These are phyloP conservation scores for Didymellaceae sp. DNA, from an alignment of 2,329 filamentous ascomycete genomes.

Conservation along the genomic window DNA sequence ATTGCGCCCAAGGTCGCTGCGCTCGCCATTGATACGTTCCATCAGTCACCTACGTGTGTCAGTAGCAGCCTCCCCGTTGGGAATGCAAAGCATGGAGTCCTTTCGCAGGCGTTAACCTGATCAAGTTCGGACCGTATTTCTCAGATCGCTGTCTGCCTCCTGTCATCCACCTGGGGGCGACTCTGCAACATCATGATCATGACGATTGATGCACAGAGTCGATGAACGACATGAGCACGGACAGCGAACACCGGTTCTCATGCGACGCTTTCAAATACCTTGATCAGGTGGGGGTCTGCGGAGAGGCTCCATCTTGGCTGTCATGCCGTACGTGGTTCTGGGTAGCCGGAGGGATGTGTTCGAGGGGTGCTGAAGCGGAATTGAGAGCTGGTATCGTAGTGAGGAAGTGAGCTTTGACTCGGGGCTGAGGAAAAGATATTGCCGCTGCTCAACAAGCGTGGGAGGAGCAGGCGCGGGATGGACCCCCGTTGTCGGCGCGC, in stretches of 20 bases:
- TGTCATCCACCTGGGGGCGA: not conserved
- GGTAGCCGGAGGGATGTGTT: too few relatives aligned
- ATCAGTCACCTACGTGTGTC: constrained; percentile 45
- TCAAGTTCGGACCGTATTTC: constrained; percentile 63
- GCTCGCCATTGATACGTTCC: constrained; percentile 8
- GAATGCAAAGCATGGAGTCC: constrained; percentile 57
- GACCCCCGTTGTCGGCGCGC: constrained; percentile 10
- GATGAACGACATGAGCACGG: not conserved
- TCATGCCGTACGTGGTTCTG: constrained; percentile 36
- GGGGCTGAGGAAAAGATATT: constrained; percentile 3
- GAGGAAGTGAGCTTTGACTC: not conserved
- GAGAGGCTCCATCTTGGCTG: constrained; percentile 40
- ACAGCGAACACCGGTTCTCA: constrained; percentile 48
- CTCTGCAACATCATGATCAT: not conserved
- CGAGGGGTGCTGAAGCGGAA: too few relatives aligned
- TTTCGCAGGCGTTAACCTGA: constrained; percentile 62
- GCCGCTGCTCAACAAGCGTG: constrained; percentile 5
- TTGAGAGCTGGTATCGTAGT: too few relatives aligned
- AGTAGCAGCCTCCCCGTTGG: constrained; percentile 35
- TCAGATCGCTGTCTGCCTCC: constrained; percentile 50
- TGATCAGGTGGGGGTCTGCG: constrained; percentile 45
- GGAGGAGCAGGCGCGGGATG: not conserved
- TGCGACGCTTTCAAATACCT: constrained; percentile 47
- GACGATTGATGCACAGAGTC: not conserved
- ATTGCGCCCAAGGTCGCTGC: not conserved